Conservation (phyloP, 164 flowering plant species). For the Buxus sempervirens region DNA sequence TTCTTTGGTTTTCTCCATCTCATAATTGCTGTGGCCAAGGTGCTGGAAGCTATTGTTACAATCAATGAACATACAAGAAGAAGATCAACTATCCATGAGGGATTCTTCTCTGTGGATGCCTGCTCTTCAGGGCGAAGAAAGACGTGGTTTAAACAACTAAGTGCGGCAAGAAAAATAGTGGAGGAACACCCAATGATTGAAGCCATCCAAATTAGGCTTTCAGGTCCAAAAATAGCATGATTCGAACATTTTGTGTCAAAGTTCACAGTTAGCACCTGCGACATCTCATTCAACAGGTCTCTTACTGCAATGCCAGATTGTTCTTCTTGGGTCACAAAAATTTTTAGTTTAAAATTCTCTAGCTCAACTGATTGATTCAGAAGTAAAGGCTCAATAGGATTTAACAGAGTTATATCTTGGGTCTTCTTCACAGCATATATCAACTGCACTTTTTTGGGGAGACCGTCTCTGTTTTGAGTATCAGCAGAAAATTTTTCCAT, state of each 20-base stretch:
- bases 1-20: constrained; percentile 46
- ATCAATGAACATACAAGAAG: constrained; percentile 50
- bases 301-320: constrained; percentile 26
- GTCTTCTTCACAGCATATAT: constrained; percentile 50
- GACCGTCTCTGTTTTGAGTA: constrained; percentile 16
- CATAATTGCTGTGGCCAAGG: constrained; percentile 29
- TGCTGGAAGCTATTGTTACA: constrained; percentile 36
- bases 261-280: constrained; percentile 31
- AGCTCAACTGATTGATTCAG: constrained; percentile 24
- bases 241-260: constrained; percentile 31
- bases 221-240: constrained; percentile 37
- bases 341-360: constrained; percentile 39
- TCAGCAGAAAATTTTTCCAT: constrained; percentile 42
- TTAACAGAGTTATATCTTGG: constrained; percentile 52
- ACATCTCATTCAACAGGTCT: constrained; percentile 35
- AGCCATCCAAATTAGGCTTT: constrained; percentile 45
- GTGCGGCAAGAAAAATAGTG: constrained; percentile 43
- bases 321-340: constrained; percentile 76
- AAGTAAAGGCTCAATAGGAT: constrained; percentile 43
- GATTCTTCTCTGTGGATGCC: constrained; percentile 37
- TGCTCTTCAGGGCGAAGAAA: constrained; percentile 33
- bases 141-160: constrained; percentile 40
- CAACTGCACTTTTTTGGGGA: constrained; percentile 48
- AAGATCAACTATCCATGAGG: constrained; percentile 61
- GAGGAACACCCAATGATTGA: constrained; percentile 37